Evolutionary conservation across 306 rosid genomes (phyloP).

Genomic region (Quercus suber): DNA sequence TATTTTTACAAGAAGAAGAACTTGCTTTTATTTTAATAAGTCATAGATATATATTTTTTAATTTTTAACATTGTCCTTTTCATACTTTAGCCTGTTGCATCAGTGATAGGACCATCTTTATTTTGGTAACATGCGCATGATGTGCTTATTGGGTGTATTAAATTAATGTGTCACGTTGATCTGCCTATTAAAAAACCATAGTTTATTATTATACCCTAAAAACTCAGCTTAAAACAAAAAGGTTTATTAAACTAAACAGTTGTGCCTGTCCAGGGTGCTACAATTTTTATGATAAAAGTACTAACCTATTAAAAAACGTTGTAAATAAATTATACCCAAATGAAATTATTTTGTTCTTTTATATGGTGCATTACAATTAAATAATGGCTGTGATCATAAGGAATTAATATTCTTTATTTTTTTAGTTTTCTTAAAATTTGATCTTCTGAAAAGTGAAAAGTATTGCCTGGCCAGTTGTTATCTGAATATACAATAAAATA

Average conservation of each 20-base stretch:
- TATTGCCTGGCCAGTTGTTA: slow-evolving; percentile 24
- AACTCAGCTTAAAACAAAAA: too few relatives aligned
- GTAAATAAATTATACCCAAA: neutral
- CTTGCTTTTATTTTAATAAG: neutral
- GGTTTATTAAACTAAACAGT: neutral
- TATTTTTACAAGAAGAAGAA: neutral
- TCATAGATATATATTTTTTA: neutral
- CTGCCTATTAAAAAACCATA: slow-evolving; percentile 10
- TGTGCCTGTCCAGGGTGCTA: slow-evolving; percentile 32
- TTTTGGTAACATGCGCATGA: slow-evolving; percentile 46
- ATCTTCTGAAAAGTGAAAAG: slow-evolving; percentile 11
- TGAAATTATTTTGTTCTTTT: neutral
- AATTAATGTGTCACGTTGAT: slow-evolving; percentile 32
- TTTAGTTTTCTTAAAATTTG: slow-evolving; percentile 16
- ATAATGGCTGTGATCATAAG: slow-evolving; percentile 17
- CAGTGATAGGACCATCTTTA: neutral
- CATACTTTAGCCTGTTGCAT: slow-evolving; percentile 27
- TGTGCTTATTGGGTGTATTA: slow-evolving; percentile 24
- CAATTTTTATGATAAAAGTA: slow-evolving; percentile 21
- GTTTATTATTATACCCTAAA: neutral
- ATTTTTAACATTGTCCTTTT: neutral
- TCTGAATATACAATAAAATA: slow-evolving; percentile 33
- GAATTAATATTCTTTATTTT: slow-evolving; percentile 5
- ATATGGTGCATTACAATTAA: slow-evolving; percentile 26
- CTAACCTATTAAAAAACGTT: slow-evolving; percentile 8